Evolutionary conservation across 2,329 filamentous ascomycete species (phyloP), one percentile per base, ranked within the genome.

Genomic region (Stenocarpella maydis): DNA sequence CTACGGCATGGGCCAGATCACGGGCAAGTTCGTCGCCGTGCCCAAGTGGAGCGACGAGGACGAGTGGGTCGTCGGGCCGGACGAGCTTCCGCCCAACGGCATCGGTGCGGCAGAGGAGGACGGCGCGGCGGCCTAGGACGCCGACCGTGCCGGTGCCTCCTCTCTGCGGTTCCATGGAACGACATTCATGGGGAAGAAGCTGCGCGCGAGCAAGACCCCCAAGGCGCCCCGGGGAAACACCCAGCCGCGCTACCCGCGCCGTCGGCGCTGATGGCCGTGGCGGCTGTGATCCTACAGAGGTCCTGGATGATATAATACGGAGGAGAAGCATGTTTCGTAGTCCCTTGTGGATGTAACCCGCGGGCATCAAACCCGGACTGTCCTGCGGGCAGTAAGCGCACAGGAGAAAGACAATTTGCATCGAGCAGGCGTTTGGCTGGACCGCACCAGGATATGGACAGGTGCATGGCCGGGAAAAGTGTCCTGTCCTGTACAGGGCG

Each of bases 1-100:
- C 37, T 85, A 86, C 68, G 87, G 87, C 55, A 89, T 91, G 87
- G 89, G 89, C 60, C 85, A 86, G 74, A 84, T 91, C 69, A 86
- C 87, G 82, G 88, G 87, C 61, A 86, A 87, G 71, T 90, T 90
- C 76, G 84, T 88, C 21, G 79, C 89, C 21, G 87, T 86, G 31
- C 88, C 88, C 9, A 82, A 85, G 53, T 90, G 86, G 82, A 84
- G 82, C 45, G 87, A 88, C 61, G 86, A 87, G 73, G 82, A 86
- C 67, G 86, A 88, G 37, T 89, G 87, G 87, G 78, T 82, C 17
- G 84, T 81, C 10, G 77, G 77, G 63, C 76, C 80, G 8, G 76
- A 79, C 39, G 79, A 79, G 17, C 74, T 82, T 43, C 71, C 71
- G 39, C 69, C 68, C 10, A 70, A 69, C 31, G 70, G 70, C 24